phyloP scores from a whole-genome alignment of 805 yeast species.

The Candida mattraensis region DNA sequence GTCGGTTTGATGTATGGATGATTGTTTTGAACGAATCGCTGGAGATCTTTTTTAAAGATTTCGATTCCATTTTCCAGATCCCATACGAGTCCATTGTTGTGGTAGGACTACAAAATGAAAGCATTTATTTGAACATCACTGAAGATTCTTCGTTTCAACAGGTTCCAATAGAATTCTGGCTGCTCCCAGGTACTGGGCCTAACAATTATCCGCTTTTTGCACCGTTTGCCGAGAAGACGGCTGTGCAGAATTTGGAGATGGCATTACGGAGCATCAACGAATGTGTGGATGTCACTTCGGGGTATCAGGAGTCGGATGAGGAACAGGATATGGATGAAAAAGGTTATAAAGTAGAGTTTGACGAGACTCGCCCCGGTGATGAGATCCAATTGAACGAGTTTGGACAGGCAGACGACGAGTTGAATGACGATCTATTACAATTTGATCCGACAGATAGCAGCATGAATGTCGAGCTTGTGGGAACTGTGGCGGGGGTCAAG shows the following conservation, averaged over 20 bases:
- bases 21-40: constrained; percentile 26
- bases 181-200: constrained; percentile 11
- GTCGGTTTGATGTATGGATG: constrained; percentile 21
- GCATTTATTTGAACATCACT: constrained; percentile 12
- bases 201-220: constrained; percentile 24
- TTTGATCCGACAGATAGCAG: constrained; percentile 22
- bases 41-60: constrained; percentile 18
- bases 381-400: constrained; percentile 23
- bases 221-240: constrained; percentile 17
- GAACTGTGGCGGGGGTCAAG: constrained; percentile 21
- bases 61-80: constrained; percentile 15
- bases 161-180: constrained; percentile 14
- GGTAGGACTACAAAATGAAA: constrained; percentile 19
- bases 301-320: constrained; percentile 16
- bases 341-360: constrained; percentile 1
- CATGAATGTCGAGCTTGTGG: constrained; percentile 30
- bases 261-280: constrained; percentile 23
- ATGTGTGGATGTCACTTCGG: constrained; percentile 21
- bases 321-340: constrained; percentile 13
- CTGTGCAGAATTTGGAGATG: constrained; percentile 18
- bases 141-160: constrained; percentile 5
- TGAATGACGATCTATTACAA: constrained; percentile 18
- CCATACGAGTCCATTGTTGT: constrained; percentile 24
- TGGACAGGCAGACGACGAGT: constrained; percentile 32
- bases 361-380: constrained; percentile 1